These are phyloP conservation scores for Larix kaempferi DNA, from an alignment of 75 land plant species.

Conservation along the genomic window DNA sequence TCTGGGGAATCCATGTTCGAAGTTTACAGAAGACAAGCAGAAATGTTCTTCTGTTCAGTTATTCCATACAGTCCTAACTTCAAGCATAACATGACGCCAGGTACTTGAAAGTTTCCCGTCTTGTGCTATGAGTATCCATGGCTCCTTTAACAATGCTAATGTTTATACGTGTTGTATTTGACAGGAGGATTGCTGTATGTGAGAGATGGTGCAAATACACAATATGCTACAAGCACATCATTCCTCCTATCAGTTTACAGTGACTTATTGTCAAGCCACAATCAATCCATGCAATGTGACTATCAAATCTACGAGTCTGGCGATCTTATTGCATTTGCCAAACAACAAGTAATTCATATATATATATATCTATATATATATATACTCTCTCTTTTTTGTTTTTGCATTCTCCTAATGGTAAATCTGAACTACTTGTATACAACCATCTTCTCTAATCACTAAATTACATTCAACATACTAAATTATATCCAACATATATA, in stretches of 20 bases:
- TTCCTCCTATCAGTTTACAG: slow-evolving; percentile 47
- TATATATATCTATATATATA: too few relatives aligned
- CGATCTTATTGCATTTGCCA: slow-evolving; percentile 43
- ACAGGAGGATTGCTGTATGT: slow-evolving; percentile 73
- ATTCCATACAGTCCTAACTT: slow-evolving; percentile 66
- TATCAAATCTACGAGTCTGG: slow-evolving; percentile 17
- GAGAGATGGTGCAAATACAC: slow-evolving; percentile 86
- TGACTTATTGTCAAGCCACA: slow-evolving; percentile 35
- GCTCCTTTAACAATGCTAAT: too few relatives aligned
- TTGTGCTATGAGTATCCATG: not conserved
- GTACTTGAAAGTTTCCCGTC: slow-evolving; percentile 16
- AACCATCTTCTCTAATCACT: too few relatives aligned
- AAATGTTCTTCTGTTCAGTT: slow-evolving; percentile 60
- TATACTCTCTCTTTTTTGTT: too few relatives aligned
- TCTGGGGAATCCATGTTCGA: slow-evolving; percentile 40
- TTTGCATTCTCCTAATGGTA: too few relatives aligned
- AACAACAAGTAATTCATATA: slow-evolving; percentile 43
- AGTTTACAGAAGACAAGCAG: slow-evolving; percentile 60
- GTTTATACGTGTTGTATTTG: not conserved
- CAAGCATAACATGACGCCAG: slow-evolving; percentile 58
- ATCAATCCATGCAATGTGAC: slow-evolving; percentile 39
- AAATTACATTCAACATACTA: too few relatives aligned
- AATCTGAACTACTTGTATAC: too few relatives aligned
- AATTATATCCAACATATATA: too few relatives aligned
- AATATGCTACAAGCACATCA: slow-evolving; percentile 72